A percentile compares a stretch with the other conserved stretches of the same genome.
These are phyloP conservation scores for Fusarium goolgardi DNA, from an alignment of 2,329 filamentous ascomycete genomes.

Conservation along the genomic window DNA sequence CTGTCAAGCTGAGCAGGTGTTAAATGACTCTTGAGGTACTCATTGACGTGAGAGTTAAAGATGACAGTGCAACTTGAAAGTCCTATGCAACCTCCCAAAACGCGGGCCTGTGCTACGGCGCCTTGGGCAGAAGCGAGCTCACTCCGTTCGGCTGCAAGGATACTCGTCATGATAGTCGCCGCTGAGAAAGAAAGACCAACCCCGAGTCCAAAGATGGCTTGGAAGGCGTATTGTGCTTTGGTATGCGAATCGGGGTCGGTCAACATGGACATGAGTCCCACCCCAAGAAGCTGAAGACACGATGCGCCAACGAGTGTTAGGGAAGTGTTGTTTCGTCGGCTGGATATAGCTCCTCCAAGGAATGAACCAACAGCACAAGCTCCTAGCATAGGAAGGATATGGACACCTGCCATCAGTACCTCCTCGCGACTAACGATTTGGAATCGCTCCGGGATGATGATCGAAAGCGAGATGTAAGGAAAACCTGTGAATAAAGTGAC, in stretches of 20 bases:
- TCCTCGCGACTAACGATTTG: slow-evolving; percentile 68
- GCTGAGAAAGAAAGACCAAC: slow-evolving; percentile 69
- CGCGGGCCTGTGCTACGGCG: slow-evolving; percentile 68
- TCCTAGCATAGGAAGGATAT: slow-evolving; percentile 68
- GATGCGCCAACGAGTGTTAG: slow-evolving; percentile 62
- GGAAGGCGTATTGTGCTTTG: slow-evolving; percentile 63
- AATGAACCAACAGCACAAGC: slow-evolving; percentile 68
- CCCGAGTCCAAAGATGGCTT: slow-evolving; percentile 68
- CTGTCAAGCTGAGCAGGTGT: slow-evolving; percentile 54
- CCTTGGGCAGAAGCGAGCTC: slow-evolving; percentile 70
- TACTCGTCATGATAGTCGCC: slow-evolving; percentile 67
- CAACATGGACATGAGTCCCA: slow-evolving; percentile 62
- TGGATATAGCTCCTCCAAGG: slow-evolving; percentile 64
- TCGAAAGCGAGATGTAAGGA: slow-evolving; percentile 67
- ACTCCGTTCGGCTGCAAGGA: slow-evolving; percentile 59
- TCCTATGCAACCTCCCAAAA: slow-evolving; percentile 70
- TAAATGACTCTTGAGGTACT: slow-evolving; percentile 53
- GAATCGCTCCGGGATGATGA: slow-evolving; percentile 69
- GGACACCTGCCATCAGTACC: slow-evolving; percentile 65
- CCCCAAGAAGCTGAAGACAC: slow-evolving; percentile 64
- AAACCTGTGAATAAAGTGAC: slow-evolving; percentile 68
- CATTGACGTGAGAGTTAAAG: slow-evolving; percentile 61
- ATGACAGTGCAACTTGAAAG: slow-evolving; percentile 69
- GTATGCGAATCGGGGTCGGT: slow-evolving; percentile 48
- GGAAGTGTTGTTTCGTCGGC: slow-evolving; percentile 65